Evolutionary conservation across 768 basidiomycete species (phyloP), one percentile per base, ranked within the genome.

Genomic region (Tephrocybe sp.): DNA sequence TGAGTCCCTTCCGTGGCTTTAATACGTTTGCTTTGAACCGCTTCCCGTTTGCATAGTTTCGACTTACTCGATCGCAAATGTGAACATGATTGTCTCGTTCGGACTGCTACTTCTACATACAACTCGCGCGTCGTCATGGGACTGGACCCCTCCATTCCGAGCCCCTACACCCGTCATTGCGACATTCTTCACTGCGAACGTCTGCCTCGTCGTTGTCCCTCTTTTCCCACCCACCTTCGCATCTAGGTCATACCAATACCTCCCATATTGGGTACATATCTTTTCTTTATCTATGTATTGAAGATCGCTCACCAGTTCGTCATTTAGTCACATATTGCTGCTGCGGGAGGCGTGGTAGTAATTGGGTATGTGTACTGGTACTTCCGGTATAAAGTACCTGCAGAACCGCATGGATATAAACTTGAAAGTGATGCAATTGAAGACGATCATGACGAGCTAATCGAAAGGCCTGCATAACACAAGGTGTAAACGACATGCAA

Each of bases 251-350:
- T 88, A 88, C 55, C 68, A 76, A 16, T 61, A 68, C 48, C 70
- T 89, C 17, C 85, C 85, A 2, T 88, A 87, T 57, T 87, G 80
- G 74, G 86, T 87, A 57, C 60, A 83, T 65, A n/a, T 16, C 38
- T 16, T 52, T 20, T 31, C 31, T 36, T 14, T 19, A 26, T 3
- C 4, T 20, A 14, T 42, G n/a, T 40, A 13, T 39, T 13, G n/a
- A 16, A 17, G 30, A 23, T 31, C 48, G 23, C 44, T 44, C 23
- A 43, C 23, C 41, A 39, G 40, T 38, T 23, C 20, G 12, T 10
- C 19, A 19, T 48, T 42, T 23, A 83, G 80, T 68, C 73, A 2
- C 82, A 83, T 48, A 66, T 75, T 7, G 65, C 71, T 20, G 67
- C 72, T 9, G 74, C 76, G 0, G 62, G 78, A 43, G 60, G 64